These are phyloP conservation scores for Globisporangium perplexum DNA, from an alignment of 352 stramenopile genomes.

Conservation along the genomic window DNA sequence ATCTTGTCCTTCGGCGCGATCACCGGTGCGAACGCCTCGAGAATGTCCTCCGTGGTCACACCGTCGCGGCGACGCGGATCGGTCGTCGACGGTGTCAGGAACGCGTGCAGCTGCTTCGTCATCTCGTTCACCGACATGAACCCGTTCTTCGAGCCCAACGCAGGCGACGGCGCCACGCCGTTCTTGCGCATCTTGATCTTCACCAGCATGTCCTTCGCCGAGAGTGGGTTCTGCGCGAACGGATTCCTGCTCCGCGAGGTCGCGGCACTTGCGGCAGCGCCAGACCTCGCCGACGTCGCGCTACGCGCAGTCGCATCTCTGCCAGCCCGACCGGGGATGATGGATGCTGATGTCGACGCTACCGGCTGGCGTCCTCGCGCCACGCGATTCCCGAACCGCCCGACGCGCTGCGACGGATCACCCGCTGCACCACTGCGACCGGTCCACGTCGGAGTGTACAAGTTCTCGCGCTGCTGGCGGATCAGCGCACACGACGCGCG, in stretches of 20 bases:
- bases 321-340: neutral
- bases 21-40: conserved; percentile 84
- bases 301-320: neutral
- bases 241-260: conserved; percentile 9
- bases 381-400: conserved; percentile 38
- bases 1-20: conserved; percentile 86
- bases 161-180: conserved; percentile 18
- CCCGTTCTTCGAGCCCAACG: conserved; percentile 11
- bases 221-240: conserved; percentile 29
- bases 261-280: neutral
- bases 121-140: conserved; percentile 55
- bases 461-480: conserved; percentile 48
- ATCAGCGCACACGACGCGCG: conserved; percentile 73
- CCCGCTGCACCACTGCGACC: conserved; percentile 63
- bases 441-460: conserved; percentile 78
- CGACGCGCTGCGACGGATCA: conserved; percentile 38
- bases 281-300: neutral
- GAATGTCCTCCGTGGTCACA: conserved; percentile 86
- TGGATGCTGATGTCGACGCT: conserved; percentile 4
- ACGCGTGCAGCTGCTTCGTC: conserved; percentile 74
- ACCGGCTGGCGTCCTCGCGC: conserved; percentile 17
- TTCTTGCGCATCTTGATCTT: conserved; percentile 49
- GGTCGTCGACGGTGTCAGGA: conserved; percentile 37
- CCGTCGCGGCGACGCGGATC: conserved; percentile 28
- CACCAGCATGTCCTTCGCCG: conserved; percentile 64